Conservation (phyloP, 1,284 basidiomycete genomes). For the Ustilago lituana region DNA sequence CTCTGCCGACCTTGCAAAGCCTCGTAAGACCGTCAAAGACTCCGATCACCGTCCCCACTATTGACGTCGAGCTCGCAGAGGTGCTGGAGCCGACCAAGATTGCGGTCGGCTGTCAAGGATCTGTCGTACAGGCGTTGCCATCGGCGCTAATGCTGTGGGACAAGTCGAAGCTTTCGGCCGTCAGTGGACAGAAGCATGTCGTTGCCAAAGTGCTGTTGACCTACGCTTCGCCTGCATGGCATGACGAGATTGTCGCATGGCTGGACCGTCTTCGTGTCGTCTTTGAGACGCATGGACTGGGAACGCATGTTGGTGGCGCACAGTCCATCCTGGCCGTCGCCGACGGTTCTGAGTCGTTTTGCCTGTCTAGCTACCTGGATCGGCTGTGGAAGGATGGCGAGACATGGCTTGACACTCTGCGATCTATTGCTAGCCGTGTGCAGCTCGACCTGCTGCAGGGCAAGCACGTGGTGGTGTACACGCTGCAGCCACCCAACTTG, state of each 20-base stretch:
- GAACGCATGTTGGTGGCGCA: constrained; percentile 31
- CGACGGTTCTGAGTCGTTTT: constrained; percentile 26
- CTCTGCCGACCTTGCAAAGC: constrained; percentile 13
- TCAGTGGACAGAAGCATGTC: constrained; percentile 51
- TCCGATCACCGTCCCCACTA: not conserved
- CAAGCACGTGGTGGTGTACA: constrained; percentile 51
- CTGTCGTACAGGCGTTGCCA: constrained; percentile 42
- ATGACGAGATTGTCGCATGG: constrained; percentile 47
- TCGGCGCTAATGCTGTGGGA: constrained; percentile 59
- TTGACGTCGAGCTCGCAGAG: constrained; percentile 4
- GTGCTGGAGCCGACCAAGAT: constrained; percentile 51
- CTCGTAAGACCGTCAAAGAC: constrained; percentile 1
- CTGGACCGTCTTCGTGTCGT: constrained; percentile 34
- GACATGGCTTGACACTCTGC: constrained; percentile 45
- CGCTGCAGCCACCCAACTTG: constrained; percentile 32
- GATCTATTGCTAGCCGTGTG: constrained; percentile 37
- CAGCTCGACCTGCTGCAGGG: constrained; percentile 32
- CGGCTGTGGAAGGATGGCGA: constrained; percentile 30
- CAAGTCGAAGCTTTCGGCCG: constrained; percentile 55
- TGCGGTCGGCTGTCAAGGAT: constrained; percentile 53
- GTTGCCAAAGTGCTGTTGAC: constrained; percentile 51
- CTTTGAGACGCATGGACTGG: constrained; percentile 48
- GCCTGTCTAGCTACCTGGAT: constrained; percentile 42
- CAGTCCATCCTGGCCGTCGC: constrained; percentile 36
- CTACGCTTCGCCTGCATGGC: constrained; percentile 36